Base-by-base conservation (phyloP, 2,329 filamentous ascomycete species). In the Cephalotrichum gorgonifer region DNA sequence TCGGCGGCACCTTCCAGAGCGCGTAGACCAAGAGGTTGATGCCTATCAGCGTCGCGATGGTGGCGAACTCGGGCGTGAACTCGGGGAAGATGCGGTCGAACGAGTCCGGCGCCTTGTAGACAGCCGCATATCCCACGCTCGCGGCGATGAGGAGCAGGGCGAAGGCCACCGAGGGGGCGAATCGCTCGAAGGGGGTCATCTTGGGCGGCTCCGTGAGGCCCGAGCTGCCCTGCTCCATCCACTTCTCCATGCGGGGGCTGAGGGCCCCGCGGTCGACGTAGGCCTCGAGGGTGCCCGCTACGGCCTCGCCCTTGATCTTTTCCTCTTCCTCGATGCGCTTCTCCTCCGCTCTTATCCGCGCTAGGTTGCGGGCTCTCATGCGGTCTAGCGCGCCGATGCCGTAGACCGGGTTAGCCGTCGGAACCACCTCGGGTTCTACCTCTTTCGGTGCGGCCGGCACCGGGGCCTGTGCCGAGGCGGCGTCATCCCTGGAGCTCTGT, bases 1-100 rank as follows among this genome's bases (percentile, higher is more conserved):
- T 57, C 1, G 79, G 78, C 43, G 85, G 83, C 11, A 80, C 55
- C 55, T 74, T 75, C 82, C 85, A 88, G 26, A 72, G 65, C 23
- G 73, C 50, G 54, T 73, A 82, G 11, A 83, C 67, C 35, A 71
- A 54, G 6, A 74, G 50, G 61, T 89, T 88, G 44, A 74, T 51
- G n/a, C 65, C 69, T 42, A 88, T 71, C 39, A 91, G 63, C 6
- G 70, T 67, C 30, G 72, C 67, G n/a, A 88, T 68, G 3, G 86
- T 88, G 12, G 81, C 79, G 3, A 76, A 71, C 14, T 81, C 73
- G 2, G 81, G 77, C 1, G 81, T 75, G 2, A 83, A 64, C 38
- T 81, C 76, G 2, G 78, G 79, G 59, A 75, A 78, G 33, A 85
- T 56, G 44, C 84, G 70, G 27, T 67, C 60, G 43, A 45, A 38